phyloP scores from a whole-genome alignment of 2,329 filamentous ascomycete species.

The Alternaria gaisen region DNA sequence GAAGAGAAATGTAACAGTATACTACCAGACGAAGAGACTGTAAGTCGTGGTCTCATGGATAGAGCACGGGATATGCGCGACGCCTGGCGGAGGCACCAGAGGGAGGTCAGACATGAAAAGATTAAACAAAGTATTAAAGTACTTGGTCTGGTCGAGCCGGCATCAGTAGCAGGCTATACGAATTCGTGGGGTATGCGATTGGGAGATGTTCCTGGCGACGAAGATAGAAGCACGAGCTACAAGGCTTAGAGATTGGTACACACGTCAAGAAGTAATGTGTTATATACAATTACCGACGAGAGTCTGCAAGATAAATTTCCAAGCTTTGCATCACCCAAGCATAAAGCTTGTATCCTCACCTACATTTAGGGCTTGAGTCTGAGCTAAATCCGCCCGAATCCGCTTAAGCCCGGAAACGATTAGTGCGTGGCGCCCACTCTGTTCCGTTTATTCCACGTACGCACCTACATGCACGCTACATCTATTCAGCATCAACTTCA shows the following conservation, averaged over 20 bases:
- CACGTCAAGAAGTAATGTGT: neutral
- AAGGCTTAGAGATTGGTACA: neutral
- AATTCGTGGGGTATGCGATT: conserved; percentile 7
- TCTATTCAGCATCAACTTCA: neutral
- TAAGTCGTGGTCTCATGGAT: conserved; percentile 26
- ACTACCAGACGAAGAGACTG: conserved; percentile 4
- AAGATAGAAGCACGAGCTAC: neutral
- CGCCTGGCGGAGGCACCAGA: conserved; percentile 30
- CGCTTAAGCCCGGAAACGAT: neutral
- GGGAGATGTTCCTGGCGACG: neutral
- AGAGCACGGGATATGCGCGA: conserved; percentile 36
- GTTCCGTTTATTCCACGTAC: neutral
- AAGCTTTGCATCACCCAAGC: neutral
- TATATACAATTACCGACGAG: neutral
- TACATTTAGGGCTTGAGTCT: conserved; percentile 7
- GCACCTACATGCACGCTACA: neutral
- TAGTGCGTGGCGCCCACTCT: neutral
- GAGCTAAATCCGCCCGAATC: conserved; percentile 13
- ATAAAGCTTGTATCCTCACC: neutral
- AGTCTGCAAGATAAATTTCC: neutral
- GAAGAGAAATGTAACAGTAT: conserved; percentile 1
- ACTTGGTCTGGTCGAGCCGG: conserved; percentile 41
- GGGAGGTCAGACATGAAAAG: conserved; percentile 34
- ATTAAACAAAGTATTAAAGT: conserved; percentile 46
- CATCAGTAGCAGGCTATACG: conserved; percentile 26